These are phyloP conservation scores for Termitomyces sp. DNA, from an alignment of 768 basidiomycete genomes.

Conservation along the genomic window DNA sequence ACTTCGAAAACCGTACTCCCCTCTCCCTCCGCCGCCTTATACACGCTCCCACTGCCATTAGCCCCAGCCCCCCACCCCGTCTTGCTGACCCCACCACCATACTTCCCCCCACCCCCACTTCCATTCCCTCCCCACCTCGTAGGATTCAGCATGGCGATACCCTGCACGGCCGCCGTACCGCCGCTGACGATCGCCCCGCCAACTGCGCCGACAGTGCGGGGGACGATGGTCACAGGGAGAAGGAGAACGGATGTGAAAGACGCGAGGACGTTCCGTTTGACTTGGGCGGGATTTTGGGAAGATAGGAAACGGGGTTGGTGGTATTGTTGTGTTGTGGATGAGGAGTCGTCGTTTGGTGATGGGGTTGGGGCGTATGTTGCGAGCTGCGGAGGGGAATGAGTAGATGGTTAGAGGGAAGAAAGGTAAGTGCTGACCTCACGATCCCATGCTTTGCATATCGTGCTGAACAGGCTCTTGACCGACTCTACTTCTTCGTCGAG, in stretches of 20 bases:
- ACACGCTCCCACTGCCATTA: slow-evolving; percentile 8
- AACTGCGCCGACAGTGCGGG: slow-evolving; percentile 69
- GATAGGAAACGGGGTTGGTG: slow-evolving; percentile 63
- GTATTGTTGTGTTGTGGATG: slow-evolving; percentile 5
- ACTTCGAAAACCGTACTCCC: slow-evolving; percentile 49
- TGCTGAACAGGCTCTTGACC: slow-evolving; percentile 69
- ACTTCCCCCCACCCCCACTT: neutral
- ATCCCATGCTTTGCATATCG: slow-evolving; percentile 80
- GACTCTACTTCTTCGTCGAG: slow-evolving; percentile 90
- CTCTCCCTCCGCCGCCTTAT: slow-evolving; percentile 33
- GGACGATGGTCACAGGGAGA: slow-evolving; percentile 94
- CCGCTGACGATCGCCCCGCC: slow-evolving; percentile 69
- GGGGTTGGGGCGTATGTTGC: slow-evolving; percentile 10
- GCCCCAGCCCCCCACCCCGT: slow-evolving; percentile 18
- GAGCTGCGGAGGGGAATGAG: slow-evolving; percentile 6
- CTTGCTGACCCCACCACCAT: slow-evolving; percentile 15
- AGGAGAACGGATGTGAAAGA: slow-evolving; percentile 89
- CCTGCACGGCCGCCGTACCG: slow-evolving; percentile 74
- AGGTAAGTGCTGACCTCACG: slow-evolving; percentile 36
- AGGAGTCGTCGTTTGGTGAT: neutral
- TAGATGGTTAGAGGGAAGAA: neutral
- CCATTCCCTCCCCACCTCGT: slow-evolving; percentile 70
- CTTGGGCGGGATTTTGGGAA: slow-evolving; percentile 84
- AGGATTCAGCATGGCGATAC: slow-evolving; percentile 88
- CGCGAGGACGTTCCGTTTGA: slow-evolving; percentile 90